Evolutionary conservation across 2,329 filamentous ascomycete species (phyloP), one percentile per base, ranked within the genome.

Genomic region (Metarhizium album): DNA sequence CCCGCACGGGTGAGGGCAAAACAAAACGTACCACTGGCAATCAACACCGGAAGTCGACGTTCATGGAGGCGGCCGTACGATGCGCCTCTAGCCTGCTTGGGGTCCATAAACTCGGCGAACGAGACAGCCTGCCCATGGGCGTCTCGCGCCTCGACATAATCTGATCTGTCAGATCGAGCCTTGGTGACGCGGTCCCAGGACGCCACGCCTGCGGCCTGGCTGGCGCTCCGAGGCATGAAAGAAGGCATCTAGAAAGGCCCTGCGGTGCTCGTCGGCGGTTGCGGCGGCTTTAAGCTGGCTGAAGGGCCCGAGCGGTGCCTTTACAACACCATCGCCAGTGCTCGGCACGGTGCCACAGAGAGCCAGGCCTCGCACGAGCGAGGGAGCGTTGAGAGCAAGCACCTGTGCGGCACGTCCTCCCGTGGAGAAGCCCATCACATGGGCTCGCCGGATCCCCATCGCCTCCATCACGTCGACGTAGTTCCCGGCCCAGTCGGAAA

Each of bases 361-460:
- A 24, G 76, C 62, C 7, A 75, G 59, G 18, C 66, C 64, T 1
- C 69, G 65, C 0, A 73, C 64, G 2, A 71, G 55, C 1, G 57
- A 58, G 0, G 68, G 65, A 1, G 60, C 63, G 24, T 67, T 62
- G 18, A 75, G 62, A 2, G 71, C 70, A 3, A 75, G 60, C 46
- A 73, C 59, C 54, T 76, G 74, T 6, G 70, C 73, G 4, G 67
- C 67, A 31, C 64, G 67, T 0, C 74, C 74, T 14, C 74, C 74
- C 67, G 78, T 73, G 9, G 70, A 75, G 59, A 73, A 78, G 1
- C 75, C 74, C 40, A 77, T 51, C 7, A 78, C 54, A 52, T 78
- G 73, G 45, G 70, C 62, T 47, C 69, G 57, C 0, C 50, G 31
- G n/a, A 74, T 54, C 5, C 68, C 68, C 53, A 71, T 67, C 2